These are phyloP conservation scores for Picochlorum sp. DNA, from an alignment of 139 green algal species.

Conservation along the genomic window DNA sequence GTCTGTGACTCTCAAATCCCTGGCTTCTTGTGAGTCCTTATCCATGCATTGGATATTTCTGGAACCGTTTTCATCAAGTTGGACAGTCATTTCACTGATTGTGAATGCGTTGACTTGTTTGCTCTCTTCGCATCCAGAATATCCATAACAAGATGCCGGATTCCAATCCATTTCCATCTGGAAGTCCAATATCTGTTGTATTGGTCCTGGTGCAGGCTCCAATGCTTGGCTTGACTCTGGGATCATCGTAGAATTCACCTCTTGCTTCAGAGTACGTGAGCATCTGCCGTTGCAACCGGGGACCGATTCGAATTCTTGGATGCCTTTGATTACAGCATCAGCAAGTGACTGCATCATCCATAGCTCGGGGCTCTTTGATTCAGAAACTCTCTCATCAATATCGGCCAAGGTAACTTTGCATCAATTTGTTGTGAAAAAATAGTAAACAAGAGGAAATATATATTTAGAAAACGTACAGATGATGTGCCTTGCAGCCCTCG, in stretches of 20 bases:
- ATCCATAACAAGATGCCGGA: not conserved
- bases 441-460: not conserved
- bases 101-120: constrained; percentile 1
- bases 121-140: not conserved
- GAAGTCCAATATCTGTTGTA: not conserved
- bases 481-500: not conserved
- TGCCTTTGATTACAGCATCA: not conserved
- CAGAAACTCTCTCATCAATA: not conserved
- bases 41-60: constrained; percentile 3
- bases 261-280: not conserved
- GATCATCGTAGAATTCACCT: not conserved
- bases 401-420: not conserved
- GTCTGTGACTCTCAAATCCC: not conserved
- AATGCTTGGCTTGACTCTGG: not conserved
- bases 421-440: not conserved
- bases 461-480: not conserved
- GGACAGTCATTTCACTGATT: not conserved
- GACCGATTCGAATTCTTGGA: not conserved
- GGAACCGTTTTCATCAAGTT: not conserved
- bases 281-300: not conserved
- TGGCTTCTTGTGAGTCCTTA: not conserved
- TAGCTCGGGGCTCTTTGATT: not conserved
- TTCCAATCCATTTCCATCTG: not conserved
- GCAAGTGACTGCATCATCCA: not conserved
- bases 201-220: not conserved